Evolutionary conservation across 257 asterid genomes (phyloP).

Genomic region (Solanum arcanum): DNA sequence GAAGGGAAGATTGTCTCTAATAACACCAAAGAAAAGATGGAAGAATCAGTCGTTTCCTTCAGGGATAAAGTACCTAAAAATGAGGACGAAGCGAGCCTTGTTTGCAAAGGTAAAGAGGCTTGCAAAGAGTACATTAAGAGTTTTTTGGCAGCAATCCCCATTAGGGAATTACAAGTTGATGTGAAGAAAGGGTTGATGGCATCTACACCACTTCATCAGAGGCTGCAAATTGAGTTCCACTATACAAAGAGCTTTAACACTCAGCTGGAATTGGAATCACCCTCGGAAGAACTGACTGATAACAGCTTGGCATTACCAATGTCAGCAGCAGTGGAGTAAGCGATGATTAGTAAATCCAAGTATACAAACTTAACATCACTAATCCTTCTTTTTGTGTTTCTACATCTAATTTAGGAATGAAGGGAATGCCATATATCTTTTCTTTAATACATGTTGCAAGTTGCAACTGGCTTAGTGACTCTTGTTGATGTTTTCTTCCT

Average conservation of each 20-base stretch:
- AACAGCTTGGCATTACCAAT: not conserved
- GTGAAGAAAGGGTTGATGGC: conserved; percentile 43
- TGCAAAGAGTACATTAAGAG: conserved; percentile 62
- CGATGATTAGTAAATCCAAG: not conserved
- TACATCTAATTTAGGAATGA: not conserved
- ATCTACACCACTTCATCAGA: conserved; percentile 49
- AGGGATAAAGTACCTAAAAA: conserved; percentile 2
- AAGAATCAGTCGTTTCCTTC: conserved; percentile 18
- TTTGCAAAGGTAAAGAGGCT: conserved; percentile 38
- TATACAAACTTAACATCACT: conserved; percentile 1
- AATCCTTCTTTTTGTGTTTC: not conserved
- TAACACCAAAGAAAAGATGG: conserved; percentile 4
- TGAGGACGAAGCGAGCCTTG: not conserved
- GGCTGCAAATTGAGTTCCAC: conserved; percentile 61
- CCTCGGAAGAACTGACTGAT: conserved; percentile 7
- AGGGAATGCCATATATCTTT: not conserved
- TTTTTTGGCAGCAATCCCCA: conserved; percentile 60
- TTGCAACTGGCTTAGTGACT: not conserved
- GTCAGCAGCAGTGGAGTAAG: conserved; percentile 5
- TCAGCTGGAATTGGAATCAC: conserved; percentile 1
- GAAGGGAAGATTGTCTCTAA: not conserved
- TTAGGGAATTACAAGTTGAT: conserved; percentile 48
- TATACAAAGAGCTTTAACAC: conserved; percentile 20
- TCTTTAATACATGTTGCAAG: not conserved
- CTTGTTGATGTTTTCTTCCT: not conserved